Conservation (phyloP, 768 basidiomycete species). For the Antrodiella citrinella region DNA sequence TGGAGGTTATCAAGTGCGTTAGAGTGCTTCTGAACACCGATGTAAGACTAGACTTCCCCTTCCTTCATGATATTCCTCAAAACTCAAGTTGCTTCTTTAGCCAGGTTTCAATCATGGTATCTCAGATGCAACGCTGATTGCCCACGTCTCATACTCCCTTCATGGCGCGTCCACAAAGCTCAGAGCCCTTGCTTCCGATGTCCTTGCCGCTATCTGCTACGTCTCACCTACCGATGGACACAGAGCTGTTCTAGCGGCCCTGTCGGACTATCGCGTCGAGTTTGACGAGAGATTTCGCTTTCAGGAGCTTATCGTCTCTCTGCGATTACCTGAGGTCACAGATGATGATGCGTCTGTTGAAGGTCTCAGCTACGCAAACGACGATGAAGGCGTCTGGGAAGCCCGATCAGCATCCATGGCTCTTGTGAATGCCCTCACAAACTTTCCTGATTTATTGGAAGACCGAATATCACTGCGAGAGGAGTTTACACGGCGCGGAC, state of each 20-base stretch:
- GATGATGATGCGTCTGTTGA: slow-evolving; percentile 26
- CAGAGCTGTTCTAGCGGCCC: slow-evolving; percentile 61
- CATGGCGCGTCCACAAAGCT: slow-evolving; percentile 60
- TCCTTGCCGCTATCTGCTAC: slow-evolving; percentile 79
- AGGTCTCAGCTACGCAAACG: slow-evolving; percentile 20
- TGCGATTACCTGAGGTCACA: slow-evolving; percentile 46
- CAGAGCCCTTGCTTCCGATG: slow-evolving; percentile 61
- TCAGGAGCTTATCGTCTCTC: slow-evolving; percentile 57
- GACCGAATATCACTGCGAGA: slow-evolving; percentile 74
- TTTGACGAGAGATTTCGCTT: slow-evolving; percentile 76
- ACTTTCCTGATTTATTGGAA: slow-evolving; percentile 68
- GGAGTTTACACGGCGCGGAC: slow-evolving; percentile 72
- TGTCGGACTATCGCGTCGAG: slow-evolving; percentile 72
- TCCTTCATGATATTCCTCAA: too few species aligned
- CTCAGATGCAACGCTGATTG: slow-evolving; percentile 53
- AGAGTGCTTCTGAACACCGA: slow-evolving; percentile 80
- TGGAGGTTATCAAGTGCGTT: slow-evolving; percentile 74
- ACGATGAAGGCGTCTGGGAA: slow-evolving; percentile 75
- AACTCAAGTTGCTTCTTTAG: slow-evolving; percentile 29
- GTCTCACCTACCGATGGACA: slow-evolving; percentile 66
- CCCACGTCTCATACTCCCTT: slow-evolving; percentile 65
- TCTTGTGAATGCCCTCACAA: slow-evolving; percentile 72
- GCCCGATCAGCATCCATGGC: slow-evolving; percentile 69
- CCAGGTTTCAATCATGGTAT: slow-evolving; percentile 66
- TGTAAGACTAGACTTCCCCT: slow-evolving; percentile 33